Conservation (phyloP, 495 filamentous ascomycete genomes). For the Evernia prunastri region DNA sequence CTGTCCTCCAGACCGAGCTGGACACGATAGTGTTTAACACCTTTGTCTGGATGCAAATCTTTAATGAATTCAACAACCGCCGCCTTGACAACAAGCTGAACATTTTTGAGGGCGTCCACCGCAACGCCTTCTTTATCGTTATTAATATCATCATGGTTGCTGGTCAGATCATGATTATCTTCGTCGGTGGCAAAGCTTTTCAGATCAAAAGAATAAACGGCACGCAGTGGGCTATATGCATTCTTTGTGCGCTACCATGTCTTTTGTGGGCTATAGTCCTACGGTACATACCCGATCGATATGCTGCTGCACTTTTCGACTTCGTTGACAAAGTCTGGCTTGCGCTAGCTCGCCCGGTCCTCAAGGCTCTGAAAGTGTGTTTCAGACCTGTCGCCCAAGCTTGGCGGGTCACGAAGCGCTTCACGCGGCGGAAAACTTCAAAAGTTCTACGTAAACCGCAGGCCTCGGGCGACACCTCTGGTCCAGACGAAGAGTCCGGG, state of each 20-base stretch:
- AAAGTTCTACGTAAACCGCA: conserved; percentile 7
- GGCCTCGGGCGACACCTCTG: background rate
- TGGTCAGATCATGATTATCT: conserved; percentile 75
- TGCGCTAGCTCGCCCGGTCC: conserved; percentile 17
- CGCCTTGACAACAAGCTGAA: conserved; percentile 85
- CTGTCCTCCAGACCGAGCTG: conserved; percentile 43
- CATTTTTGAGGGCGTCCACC: conserved; percentile 73
- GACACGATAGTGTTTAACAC: conserved; percentile 83
- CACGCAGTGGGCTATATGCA: conserved; percentile 68
- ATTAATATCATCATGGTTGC: conserved; percentile 76
- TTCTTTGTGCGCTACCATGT: conserved; percentile 64
- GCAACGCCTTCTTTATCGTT: conserved; percentile 75
- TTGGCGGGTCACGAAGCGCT: conserved; percentile 18
- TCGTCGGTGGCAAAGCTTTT: conserved; percentile 67
- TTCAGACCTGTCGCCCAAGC: conserved; percentile 19
- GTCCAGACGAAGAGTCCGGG: conserved; percentile 16
- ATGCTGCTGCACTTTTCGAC: conserved; percentile 41
- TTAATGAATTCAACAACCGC: conserved; percentile 92
- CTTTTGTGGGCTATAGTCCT: conserved; percentile 68
- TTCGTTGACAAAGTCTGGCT: conserved; percentile 23
- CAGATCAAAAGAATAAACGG: conserved; percentile 60
- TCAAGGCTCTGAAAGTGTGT: conserved; percentile 16
- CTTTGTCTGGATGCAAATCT: conserved; percentile 96
- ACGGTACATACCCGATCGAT: conserved; percentile 57
- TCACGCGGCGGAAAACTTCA: conserved; percentile 15